Evolutionary conservation across 805 yeast species (phyloP).

Genomic region (Lachancea thermotolerans): DNA sequence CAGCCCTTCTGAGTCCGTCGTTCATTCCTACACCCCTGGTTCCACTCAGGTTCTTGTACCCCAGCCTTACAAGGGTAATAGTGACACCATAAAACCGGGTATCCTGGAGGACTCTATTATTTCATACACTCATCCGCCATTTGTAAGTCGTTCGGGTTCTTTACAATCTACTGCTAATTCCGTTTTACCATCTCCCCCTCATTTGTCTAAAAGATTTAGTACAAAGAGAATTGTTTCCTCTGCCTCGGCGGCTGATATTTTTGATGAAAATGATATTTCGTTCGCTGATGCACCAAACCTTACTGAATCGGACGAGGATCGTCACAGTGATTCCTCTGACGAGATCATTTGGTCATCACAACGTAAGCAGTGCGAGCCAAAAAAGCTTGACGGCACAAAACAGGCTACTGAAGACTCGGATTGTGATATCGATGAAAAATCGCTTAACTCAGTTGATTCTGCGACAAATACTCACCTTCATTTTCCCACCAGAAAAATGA

Average conservation of each 20-base stretch:
- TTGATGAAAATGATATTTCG: slow-evolving; percentile 62
- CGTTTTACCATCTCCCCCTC: slow-evolving; percentile 21
- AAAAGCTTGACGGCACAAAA: not conserved
- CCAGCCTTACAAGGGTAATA: slow-evolving; percentile 36
- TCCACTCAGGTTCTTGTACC: slow-evolving; percentile 38
- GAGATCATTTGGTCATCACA: slow-evolving; percentile 24
- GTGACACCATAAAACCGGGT: slow-evolving; percentile 7
- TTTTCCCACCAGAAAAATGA: slow-evolving; percentile 38
- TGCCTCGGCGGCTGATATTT: slow-evolving; percentile 42
- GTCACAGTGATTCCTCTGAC: slow-evolving; percentile 23
- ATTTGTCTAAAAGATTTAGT: slow-evolving; percentile 23
- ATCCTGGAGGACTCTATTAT: slow-evolving; percentile 10
- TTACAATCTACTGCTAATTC: slow-evolving; percentile 16
- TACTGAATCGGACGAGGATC: slow-evolving; percentile 47
- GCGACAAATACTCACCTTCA: not conserved
- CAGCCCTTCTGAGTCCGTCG: slow-evolving; percentile 18
- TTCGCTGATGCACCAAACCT: slow-evolving; percentile 69
- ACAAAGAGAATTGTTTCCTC: slow-evolving; percentile 32
- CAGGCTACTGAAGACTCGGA: not conserved
- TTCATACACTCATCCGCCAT: slow-evolving; percentile 12
- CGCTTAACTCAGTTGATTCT: not conserved
- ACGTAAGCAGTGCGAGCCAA: not conserved
- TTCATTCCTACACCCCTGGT: slow-evolving; percentile 38
- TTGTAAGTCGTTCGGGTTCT: slow-evolving; percentile 21
- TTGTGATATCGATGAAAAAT: not conserved